Conservation (phyloP, 306 rosid species). For the Dalbergia oliveri region DNA sequence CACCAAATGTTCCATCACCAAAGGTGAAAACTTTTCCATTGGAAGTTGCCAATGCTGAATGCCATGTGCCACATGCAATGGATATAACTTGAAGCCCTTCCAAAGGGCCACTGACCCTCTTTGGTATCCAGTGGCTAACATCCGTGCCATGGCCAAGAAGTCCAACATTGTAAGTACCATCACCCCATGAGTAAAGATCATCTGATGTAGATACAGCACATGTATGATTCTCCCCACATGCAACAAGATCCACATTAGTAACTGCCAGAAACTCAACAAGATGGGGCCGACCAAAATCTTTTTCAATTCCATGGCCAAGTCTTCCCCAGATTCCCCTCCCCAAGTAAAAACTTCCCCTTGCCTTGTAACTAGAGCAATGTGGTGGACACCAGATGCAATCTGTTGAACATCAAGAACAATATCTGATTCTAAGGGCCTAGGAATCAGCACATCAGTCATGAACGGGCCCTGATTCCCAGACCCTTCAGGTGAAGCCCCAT, state of each 20-base stretch:
- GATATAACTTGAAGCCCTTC: slow-evolving; percentile 95
- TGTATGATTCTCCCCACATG: slow-evolving; percentile 94
- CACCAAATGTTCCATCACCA: slow-evolving; percentile 97
- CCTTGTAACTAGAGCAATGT: slow-evolving; percentile 90
- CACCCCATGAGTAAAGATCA: slow-evolving; percentile 95
- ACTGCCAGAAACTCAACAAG: slow-evolving; percentile 83
- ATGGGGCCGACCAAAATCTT: slow-evolving; percentile 70
- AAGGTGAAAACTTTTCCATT: slow-evolving; percentile 93
- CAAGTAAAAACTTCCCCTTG: slow-evolving; percentile 99
- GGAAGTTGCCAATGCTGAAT: slow-evolving; percentile 89
- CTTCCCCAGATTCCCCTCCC: slow-evolving; percentile 99
- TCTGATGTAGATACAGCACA: slow-evolving; percentile 83
- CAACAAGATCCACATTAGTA: slow-evolving; percentile 73
- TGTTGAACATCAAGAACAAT: slow-evolving; percentile 98
- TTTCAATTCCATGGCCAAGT: slow-evolving; percentile 90
- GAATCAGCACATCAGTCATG: slow-evolving; percentile 72
- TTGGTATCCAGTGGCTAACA: slow-evolving; percentile 94
- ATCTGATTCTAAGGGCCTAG: slow-evolving; percentile 82
- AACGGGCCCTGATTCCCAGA: slow-evolving; percentile 51
- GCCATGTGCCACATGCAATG: slow-evolving; percentile 97
- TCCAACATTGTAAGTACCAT: slow-evolving; percentile 82
- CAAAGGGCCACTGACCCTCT: slow-evolving; percentile 75
- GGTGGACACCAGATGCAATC: slow-evolving; percentile 83
- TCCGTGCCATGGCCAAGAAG: slow-evolving; percentile 94
- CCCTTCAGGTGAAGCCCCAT: slow-evolving; percentile 64